Evolutionary conservation across 1,284 basidiomycete genomes (phyloP).

Genomic region (Ustilago trichophora): DNA sequence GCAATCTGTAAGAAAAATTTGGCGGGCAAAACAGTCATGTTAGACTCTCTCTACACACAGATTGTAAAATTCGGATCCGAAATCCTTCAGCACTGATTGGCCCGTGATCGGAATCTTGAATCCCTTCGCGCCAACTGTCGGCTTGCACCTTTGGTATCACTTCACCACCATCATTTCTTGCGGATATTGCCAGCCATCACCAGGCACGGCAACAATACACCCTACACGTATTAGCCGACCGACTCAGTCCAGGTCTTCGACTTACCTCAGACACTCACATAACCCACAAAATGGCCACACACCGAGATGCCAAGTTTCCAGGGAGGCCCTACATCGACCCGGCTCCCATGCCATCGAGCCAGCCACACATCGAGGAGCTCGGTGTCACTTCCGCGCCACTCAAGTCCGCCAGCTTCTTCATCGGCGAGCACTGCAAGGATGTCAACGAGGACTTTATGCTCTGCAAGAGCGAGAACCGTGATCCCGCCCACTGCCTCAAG

Average conservation of each 20-base stretch:
- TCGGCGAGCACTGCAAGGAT: constrained; percentile 93
- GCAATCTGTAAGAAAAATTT: too few relatives aligned
- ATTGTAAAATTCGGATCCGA: constrained; percentile 26
- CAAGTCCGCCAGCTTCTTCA: constrained; percentile 96
- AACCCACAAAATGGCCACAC: constrained; percentile 60
- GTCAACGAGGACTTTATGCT: constrained; percentile 99
- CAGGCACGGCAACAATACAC: not conserved
- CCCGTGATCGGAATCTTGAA: constrained; percentile 47
- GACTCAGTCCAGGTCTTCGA: too few relatives aligned
- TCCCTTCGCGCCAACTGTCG: constrained; percentile 5
- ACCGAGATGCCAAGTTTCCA: constrained; percentile 64
- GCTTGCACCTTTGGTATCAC: not conserved
- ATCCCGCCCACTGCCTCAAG: constrained; percentile 92
- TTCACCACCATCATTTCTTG: not conserved
- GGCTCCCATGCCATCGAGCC: constrained; percentile 54
- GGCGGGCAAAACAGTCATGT: constrained; percentile 1
- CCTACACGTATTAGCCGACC: too few relatives aligned
- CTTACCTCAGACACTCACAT: constrained; percentile 9
- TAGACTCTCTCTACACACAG: not conserved
- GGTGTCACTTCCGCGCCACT: constrained; percentile 91
- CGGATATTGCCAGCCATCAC: not conserved
- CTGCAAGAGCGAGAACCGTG: constrained; percentile 89
- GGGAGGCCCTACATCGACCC: constrained; percentile 65
- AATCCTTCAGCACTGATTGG: constrained; percentile 31
- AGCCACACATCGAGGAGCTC: constrained; percentile 86